Conservation (phyloP, 148 eudicot species). For the Hydrangea macrophylla region DNA sequence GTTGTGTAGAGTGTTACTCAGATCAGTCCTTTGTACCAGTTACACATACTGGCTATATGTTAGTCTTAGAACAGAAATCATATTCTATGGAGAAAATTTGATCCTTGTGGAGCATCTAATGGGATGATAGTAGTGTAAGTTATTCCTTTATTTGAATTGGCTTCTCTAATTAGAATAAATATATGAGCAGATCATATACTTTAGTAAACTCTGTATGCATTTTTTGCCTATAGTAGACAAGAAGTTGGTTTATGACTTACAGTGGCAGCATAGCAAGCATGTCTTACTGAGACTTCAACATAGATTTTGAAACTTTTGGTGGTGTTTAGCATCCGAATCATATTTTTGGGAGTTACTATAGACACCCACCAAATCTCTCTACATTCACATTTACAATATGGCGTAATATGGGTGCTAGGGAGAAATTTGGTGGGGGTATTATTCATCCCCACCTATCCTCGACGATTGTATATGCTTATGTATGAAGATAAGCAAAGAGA, state of each 20-base stretch:
- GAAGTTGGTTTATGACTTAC: too few species aligned
- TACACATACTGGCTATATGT: background rate
- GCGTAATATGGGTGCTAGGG: too few species aligned
- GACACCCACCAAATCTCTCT: too few species aligned
- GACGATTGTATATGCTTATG: too few species aligned
- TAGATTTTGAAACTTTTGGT: too few species aligned
- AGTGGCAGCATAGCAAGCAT: background rate
- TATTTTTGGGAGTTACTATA: too few species aligned
- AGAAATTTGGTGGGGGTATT: too few species aligned
- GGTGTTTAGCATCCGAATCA: too few species aligned
- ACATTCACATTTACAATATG: too few species aligned
- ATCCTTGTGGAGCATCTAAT: background rate
- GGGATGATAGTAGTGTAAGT: background rate
- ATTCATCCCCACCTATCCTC: too few species aligned
- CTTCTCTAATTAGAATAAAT: background rate
- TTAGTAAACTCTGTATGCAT: background rate
- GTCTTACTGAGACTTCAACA: too few species aligned
- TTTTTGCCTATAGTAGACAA: background rate
- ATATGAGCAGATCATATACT: background rate
- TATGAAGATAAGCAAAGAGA: too few species aligned
- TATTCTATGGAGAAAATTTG: background rate
- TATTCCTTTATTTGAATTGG: background rate
- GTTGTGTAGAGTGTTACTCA: background rate
- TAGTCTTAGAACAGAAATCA: background rate
- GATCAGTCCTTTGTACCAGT: background rate